phyloP scores from a whole-genome alignment of 768 basidiomycete genomes.

The Trametopsis cervina region DNA sequence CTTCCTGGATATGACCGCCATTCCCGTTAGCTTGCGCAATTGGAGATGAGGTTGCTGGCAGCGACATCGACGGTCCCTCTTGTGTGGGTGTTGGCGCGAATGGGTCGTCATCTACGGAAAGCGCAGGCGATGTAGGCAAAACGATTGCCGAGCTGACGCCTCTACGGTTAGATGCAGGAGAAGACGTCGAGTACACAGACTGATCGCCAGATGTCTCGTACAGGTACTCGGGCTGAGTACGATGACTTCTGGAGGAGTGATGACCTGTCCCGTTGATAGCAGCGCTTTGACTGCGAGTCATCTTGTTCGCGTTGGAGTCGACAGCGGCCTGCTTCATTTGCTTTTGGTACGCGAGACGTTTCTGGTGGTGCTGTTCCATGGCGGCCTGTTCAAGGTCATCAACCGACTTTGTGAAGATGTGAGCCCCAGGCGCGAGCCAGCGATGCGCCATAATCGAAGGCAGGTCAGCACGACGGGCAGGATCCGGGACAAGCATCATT shows the following conservation, averaged over 20 bases:
- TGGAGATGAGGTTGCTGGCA: constrained; percentile 3
- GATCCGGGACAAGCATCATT: constrained; percentile 94
- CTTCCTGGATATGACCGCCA: constrained; percentile 2
- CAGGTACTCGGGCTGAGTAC: constrained; percentile 60
- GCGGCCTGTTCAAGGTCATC: constrained; percentile 76
- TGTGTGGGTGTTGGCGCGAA: constrained; percentile 45
- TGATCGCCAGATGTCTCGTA: constrained; percentile 69
- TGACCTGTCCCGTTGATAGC: constrained; percentile 16
- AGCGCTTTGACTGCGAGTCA: constrained; percentile 25
- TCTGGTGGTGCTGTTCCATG: constrained; percentile 79
- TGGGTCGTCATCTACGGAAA: constrained; percentile 59
- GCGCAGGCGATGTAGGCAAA: constrained; percentile 33
- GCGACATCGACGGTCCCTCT: constrained; percentile 16
- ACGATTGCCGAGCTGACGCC: constrained; percentile 38
- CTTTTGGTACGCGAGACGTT: constrained; percentile 72
- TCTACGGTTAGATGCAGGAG: constrained; percentile 30
- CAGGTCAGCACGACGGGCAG: constrained; percentile 69
- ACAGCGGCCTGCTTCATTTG: constrained; percentile 61
- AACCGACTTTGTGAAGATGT: constrained; percentile 61
- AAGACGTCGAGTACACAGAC: constrained; percentile 34
- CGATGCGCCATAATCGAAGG: constrained; percentile 77
- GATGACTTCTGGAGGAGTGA: constrained; percentile 34
- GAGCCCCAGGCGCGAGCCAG: constrained; percentile 69
- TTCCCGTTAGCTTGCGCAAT: not conserved
- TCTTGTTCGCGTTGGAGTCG: constrained; percentile 43